Evolutionary conservation across 139 green algal genomes (phyloP).

Genomic region (Coelastrella sp.): DNA sequence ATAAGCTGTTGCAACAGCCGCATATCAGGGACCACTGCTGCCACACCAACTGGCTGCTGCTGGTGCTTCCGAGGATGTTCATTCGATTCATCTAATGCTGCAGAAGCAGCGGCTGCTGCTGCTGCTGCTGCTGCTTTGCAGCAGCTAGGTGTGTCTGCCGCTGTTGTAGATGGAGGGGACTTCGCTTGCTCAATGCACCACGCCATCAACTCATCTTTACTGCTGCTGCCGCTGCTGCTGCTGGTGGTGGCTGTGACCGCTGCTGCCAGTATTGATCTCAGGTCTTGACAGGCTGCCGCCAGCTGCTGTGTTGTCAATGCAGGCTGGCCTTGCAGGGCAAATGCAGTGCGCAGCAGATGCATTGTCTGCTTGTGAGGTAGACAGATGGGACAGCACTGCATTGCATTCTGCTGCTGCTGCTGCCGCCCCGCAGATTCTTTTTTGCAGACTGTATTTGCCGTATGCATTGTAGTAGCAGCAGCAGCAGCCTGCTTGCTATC

Average conservation of each 20-base stretch:
- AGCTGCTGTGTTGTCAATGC: neutral
- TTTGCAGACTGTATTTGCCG: no score
- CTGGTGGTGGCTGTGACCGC: neutral
- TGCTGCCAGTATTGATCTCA: neutral
- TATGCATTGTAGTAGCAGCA: neutral
- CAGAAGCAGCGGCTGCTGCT: neutral
- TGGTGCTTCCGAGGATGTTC: neutral
- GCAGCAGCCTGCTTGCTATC: neutral
- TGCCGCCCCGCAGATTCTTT: neutral
- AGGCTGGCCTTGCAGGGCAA: neutral
- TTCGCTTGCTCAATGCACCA: neutral
- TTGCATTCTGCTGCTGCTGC: neutral
- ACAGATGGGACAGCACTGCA: neutral
- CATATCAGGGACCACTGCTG: neutral
- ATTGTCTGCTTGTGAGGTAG: neutral
- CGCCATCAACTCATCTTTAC: neutral
- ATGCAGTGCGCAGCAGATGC: neutral
- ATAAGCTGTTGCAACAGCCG: neutral
- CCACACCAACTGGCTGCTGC: neutral
- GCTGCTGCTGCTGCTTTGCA: neutral
- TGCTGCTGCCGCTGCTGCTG: slow-evolving; percentile 1
- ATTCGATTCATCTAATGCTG: no score
- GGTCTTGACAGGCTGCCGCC: neutral
- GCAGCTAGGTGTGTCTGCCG: neutral
- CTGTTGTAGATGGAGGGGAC: neutral